These are phyloP conservation scores for Coemansia biformis DNA, from an alignment of 192 early-diverging fungal genomes.

Conservation along the genomic window DNA sequence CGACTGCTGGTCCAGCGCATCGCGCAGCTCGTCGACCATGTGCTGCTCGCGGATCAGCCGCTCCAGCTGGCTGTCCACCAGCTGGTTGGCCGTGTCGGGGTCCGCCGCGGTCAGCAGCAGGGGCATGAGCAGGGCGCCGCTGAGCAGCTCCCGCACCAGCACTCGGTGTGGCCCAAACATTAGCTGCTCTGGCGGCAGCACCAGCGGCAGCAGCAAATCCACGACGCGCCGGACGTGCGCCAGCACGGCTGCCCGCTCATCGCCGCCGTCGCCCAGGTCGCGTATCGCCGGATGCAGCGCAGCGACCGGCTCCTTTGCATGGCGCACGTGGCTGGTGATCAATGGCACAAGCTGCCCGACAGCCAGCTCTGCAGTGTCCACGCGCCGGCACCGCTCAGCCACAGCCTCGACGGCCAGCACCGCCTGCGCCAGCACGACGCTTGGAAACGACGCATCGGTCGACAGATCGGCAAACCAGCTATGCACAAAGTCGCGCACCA, in stretches of 20 bases:
- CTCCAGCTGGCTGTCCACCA: constrained; percentile 58
- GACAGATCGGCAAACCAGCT: constrained; percentile 44
- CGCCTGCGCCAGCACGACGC: constrained; percentile 26
- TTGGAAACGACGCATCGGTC: constrained; percentile 42
- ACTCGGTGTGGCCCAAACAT: constrained; percentile 55
- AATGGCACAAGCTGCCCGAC: constrained; percentile 62
- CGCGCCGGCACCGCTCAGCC: constrained; percentile 12
- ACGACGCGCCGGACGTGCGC: constrained; percentile 61
- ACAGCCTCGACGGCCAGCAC: constrained; percentile 25
- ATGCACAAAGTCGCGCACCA: constrained; percentile 50
- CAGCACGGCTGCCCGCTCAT: constrained; percentile 33
- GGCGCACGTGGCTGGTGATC: constrained; percentile 64
- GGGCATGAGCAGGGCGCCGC: constrained; percentile 64
- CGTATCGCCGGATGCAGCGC: constrained; percentile 16
- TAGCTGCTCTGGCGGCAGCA: constrained; percentile 58
- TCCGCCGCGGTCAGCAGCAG: constrained; percentile 65
- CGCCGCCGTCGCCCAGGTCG: not conserved
- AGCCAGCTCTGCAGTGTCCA: constrained; percentile 61
- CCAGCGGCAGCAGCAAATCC: constrained; percentile 58
- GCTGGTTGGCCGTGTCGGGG: constrained; percentile 84
- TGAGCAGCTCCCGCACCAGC: constrained; percentile 71
- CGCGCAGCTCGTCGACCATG: constrained; percentile 67
- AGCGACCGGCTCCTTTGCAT: constrained; percentile 48
- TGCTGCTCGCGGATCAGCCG: constrained; percentile 52
- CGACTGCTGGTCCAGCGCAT: constrained; percentile 63